A percentile compares a stretch with the other conserved stretches of the same genome.
Conservation (phyloP, 192 early-diverging fungal genomes). For the Coemansia sp. region DNA sequence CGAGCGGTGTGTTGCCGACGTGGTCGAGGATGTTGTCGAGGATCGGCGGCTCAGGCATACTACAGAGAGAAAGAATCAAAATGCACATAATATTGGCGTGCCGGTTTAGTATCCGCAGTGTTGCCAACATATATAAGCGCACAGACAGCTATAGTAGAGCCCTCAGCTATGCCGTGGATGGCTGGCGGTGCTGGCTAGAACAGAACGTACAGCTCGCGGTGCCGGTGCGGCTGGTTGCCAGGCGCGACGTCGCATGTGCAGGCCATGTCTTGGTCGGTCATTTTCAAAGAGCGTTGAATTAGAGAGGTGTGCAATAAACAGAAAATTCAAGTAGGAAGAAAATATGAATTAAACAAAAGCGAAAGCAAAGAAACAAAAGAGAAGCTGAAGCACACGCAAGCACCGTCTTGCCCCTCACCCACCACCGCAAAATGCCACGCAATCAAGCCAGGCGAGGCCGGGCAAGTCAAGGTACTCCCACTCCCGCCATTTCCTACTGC, state of each 20-base stretch:
- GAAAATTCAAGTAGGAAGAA: neutral
- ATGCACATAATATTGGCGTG: neutral
- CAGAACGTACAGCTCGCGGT: conserved; percentile 45
- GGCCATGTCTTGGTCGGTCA: conserved; percentile 45
- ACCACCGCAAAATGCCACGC: too few species aligned
- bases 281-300: neutral
- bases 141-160: too few species aligned
- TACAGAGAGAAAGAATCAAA: conserved; percentile 17
- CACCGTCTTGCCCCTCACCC: too few species aligned
- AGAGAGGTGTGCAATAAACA: neutral
- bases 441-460: too few species aligned
- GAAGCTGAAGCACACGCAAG: too few species aligned
- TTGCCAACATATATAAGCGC: too few species aligned
- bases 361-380: neutral
- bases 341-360: neutral
- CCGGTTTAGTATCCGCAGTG: too few species aligned
- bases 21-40: conserved; percentile 88
- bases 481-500: too few species aligned
- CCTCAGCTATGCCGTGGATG: too few species aligned
- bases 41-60: conserved; percentile 71
- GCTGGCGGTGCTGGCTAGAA: too few species aligned
- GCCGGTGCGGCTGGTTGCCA: conserved; percentile 36
- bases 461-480: too few species aligned
- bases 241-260: conserved; percentile 47
- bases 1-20: conserved; percentile 95